Conservation (phyloP, 2,329 filamentous ascomycete species). For the Penicillium olsonii region DNA sequence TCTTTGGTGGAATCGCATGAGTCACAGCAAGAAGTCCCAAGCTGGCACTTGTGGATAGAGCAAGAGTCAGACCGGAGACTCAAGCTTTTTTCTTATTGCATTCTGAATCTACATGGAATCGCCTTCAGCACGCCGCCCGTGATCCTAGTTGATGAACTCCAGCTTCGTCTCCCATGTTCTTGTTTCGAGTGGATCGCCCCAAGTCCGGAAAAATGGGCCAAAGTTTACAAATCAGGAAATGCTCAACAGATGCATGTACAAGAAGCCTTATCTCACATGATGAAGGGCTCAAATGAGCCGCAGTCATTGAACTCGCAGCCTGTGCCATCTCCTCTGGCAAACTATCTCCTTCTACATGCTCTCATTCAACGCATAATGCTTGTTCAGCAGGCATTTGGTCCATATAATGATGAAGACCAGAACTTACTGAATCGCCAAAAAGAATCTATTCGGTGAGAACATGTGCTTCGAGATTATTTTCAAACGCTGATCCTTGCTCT, state of each 20-base stretch:
- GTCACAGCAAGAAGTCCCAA: not conserved
- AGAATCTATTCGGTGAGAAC: constrained; percentile 24
- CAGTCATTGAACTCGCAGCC: not conserved
- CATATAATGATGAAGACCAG: not conserved
- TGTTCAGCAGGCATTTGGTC: constrained; percentile 46
- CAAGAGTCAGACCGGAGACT: constrained; percentile 24
- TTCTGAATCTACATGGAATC: constrained; percentile 30
- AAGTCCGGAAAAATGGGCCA: constrained; percentile 22
- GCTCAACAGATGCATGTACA: constrained; percentile 25
- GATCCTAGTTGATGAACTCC: constrained; percentile 28
- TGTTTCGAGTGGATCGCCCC: constrained; percentile 27
- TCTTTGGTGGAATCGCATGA: constrained; percentile 14
- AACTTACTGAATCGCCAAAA: constrained; percentile 7
- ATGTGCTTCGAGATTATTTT: not conserved
- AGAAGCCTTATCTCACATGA: constrained; percentile 18
- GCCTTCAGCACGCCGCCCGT: constrained; percentile 27
- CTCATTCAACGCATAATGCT: constrained; percentile 71
- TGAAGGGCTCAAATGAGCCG: constrained; percentile 1
- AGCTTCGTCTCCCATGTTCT: constrained; percentile 28
- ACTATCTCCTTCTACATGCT: constrained; percentile 69
- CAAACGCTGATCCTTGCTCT: not conserved
- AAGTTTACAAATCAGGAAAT: constrained; percentile 8
- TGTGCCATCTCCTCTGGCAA: constrained; percentile 53
- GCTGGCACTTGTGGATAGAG: constrained; percentile 28
- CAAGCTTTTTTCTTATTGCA: constrained; percentile 28